Conservation (phyloP, 371 early-diverging fungal genomes). For the Choanephora cucurbitarum region DNA sequence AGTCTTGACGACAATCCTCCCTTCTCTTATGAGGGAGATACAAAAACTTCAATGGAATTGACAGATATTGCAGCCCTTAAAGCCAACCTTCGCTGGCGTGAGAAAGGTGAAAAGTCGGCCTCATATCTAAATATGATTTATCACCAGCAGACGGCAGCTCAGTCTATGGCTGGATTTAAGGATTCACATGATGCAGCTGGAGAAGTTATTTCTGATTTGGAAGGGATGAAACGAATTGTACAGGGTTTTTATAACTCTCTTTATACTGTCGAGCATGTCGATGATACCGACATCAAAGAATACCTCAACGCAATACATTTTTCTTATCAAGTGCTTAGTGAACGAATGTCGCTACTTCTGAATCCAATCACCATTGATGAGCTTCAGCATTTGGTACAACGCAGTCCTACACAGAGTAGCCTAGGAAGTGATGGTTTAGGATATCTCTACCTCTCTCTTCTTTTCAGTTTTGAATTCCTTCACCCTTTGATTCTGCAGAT, state of each 20-base stretch:
- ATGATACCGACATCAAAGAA: neutral
- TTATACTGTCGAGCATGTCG: neutral
- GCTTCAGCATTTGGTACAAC: neutral
- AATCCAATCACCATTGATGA: neutral
- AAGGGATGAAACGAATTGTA: neutral
- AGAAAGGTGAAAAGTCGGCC: slow-evolving; percentile 7
- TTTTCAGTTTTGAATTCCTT: neutral
- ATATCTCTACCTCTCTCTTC: neutral
- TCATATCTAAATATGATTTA: neutral
- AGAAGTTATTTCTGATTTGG: neutral
- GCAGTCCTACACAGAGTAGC: slow-evolving; percentile 6
- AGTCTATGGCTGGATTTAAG: neutral
- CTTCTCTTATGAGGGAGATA: neutral
- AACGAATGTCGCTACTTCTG: neutral
- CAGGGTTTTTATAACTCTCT: neutral
- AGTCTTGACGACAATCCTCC: neutral
- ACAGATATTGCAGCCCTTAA: slow-evolving; percentile 1
- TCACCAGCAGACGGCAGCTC: neutral
- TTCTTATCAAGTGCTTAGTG: neutral
- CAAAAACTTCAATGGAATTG: neutral
- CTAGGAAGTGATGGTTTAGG: slow-evolving; percentile 13
- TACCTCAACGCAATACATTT: neutral
- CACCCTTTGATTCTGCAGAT: slow-evolving; percentile 7
- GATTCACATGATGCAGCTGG: too few relatives aligned
- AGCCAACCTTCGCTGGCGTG: slow-evolving; percentile 1